phyloP scores from a whole-genome alignment of 345 rosid species.

The Cardamine chenopodiifolia region DNA sequence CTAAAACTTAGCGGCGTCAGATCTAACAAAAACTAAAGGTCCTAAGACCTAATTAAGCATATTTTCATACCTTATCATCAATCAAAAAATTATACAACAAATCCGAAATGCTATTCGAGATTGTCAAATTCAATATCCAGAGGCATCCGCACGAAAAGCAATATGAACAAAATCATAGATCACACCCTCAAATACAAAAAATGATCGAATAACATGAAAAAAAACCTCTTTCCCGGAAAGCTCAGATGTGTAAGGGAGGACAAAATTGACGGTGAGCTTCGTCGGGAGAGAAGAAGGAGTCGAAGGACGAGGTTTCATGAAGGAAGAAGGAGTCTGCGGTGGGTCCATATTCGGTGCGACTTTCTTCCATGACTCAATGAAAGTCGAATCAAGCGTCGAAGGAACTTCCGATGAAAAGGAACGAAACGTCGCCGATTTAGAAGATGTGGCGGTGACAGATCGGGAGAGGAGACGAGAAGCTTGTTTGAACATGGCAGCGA shows the following conservation, averaged over 20 bases:
- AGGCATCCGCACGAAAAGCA: background rate
- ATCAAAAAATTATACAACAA: conserved; percentile 9
- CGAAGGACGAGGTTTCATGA: conserved; percentile 68
- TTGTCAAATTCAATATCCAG: conserved; percentile 14
- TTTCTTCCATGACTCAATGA: conserved; percentile 72
- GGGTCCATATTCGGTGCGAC: conserved; percentile 74
- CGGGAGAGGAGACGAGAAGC: conserved; percentile 55
- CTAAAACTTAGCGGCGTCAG: conserved; percentile 27
- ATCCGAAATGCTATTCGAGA: conserved; percentile 8
- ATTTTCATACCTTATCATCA: background rate
- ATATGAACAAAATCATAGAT: background rate
- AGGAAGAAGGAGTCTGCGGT: conserved; percentile 73
- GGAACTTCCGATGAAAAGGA: conserved; percentile 57
- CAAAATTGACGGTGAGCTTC: conserved; percentile 84
- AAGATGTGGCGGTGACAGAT: conserved; percentile 40
- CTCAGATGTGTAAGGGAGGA: conserved; percentile 70
- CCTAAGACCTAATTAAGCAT: conserved; percentile 15
- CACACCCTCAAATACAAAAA: conserved; percentile 8
- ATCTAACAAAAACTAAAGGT: conserved; percentile 28
- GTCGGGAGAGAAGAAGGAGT: conserved; percentile 67
- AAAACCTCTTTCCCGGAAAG: conserved; percentile 63
- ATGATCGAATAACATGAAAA: conserved; percentile 1
- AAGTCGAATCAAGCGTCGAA: conserved; percentile 55
- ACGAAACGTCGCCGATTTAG: conserved; percentile 45
- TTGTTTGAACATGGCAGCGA: conserved; percentile 55